Evolutionary conservation across 2,329 filamentous ascomycete species (phyloP), one percentile per base, ranked within the genome.

Genomic region (Cordyceps fumosorosea): DNA sequence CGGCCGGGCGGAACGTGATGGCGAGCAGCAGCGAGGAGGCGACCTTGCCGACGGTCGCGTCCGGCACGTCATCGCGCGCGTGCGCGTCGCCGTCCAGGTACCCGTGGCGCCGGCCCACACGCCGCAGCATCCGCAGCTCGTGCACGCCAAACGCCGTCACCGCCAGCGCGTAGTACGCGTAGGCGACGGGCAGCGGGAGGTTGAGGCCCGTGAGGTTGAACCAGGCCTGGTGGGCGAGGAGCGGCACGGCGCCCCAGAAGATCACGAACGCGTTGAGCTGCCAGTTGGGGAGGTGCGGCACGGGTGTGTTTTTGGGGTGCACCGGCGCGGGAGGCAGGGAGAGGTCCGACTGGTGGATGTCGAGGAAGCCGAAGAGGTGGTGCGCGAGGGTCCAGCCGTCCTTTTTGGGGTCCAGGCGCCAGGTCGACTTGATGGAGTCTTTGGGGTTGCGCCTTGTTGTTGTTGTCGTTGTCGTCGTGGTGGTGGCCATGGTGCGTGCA

Each of bases 61-160:
- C 73, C 0, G 74, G 74, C 1, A 76, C 69, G 22, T 67, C 68
- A 59, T 76, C 73, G 37, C 74, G 69, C 2, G 64, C 66, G 62
- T 76, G 73, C 66, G 72, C 37, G 52, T 69, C 66, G 24, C 67
- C 67, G 45, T 69, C 67, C 4, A 69, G 62, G 56, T 67, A 67
- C 1, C 74, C 74, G 56, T 69, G 65, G 14, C 59, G 62, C 40
- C 74, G 72, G 34, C 72, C 73, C 3, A 73, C 63, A 5, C 65
- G 63, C 2, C 73, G 69, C 24, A 76, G 67, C 22, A 70, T 64
- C 22, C 69, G 66, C 4, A 73, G 53, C 52, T 72, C 64, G 52
- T 69, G 68, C 42, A 73, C 67, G 16, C 65, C 69, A 54, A 67
- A 72, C 26, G 65, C 45, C 50, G 72, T 70, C 63, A 74, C 69